phyloP scores from a whole-genome alignment of 306 rosid species.

The Cicer yamashitae region DNA sequence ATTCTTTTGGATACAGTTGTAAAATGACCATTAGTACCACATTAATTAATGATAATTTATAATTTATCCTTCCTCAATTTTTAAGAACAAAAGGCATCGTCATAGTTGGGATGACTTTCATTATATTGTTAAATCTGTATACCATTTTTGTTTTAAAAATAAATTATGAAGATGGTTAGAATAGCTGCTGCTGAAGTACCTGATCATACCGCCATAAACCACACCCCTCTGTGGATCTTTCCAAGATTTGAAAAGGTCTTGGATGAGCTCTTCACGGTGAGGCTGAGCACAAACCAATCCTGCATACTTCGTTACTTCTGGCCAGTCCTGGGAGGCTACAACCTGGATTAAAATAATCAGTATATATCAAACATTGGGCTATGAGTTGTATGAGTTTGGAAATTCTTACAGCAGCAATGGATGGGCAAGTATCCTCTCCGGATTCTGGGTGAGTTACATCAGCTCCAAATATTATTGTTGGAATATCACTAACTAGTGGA shows the following conservation, averaged over 20 bases:
- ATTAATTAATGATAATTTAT: too few relatives aligned
- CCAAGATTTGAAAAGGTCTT: constrained; percentile 75
- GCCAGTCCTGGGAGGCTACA: constrained; percentile 90
- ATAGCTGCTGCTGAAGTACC: constrained; percentile 49
- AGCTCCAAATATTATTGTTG: constrained; percentile 58
- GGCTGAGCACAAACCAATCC: constrained; percentile 83
- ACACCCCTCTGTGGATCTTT: constrained; percentile 68
- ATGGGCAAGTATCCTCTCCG: constrained; percentile 72
- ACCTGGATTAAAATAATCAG: constrained; percentile 53
- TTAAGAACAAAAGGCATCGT: too few relatives aligned
- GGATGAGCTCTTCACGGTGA: constrained; percentile 78
- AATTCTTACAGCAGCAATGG: constrained; percentile 73
- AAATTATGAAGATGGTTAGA: background rate
- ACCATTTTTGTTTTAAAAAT: too few relatives aligned
- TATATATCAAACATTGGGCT: constrained; percentile 16
- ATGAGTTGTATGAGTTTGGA: background rate
- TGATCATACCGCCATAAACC: constrained; percentile 75
- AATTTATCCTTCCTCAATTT: too few relatives aligned
- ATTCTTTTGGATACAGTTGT: too few relatives aligned
- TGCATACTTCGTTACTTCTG: constrained; percentile 82
- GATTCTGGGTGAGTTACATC: constrained; percentile 80
- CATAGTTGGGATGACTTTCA: too few relatives aligned
- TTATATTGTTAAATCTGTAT: too few relatives aligned
- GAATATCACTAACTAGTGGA: constrained; percentile 77
- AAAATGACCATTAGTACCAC: too few relatives aligned